These are phyloP conservation scores for Cladochytrium replicatum DNA, from an alignment of 192 early-diverging fungal genomes.

Conservation along the genomic window DNA sequence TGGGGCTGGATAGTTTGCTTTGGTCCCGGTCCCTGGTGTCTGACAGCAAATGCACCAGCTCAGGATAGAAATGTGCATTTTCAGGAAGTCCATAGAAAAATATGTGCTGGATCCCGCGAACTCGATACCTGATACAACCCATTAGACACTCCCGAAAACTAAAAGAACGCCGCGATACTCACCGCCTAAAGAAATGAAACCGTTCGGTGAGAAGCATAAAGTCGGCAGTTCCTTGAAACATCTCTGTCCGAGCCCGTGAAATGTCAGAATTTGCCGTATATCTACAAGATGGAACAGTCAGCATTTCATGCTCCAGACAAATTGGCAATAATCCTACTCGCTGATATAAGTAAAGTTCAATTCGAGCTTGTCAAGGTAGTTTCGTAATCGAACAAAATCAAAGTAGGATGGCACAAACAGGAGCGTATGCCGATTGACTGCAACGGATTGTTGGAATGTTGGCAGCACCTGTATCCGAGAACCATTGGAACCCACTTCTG, in stretches of 20 bases:
- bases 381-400: slow-evolving; percentile 91
- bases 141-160: slow-evolving; percentile 1
- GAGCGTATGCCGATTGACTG: slow-evolving; percentile 29
- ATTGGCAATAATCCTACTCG: slow-evolving; percentile 50
- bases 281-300: slow-evolving; percentile 27
- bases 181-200: slow-evolving; percentile 90
- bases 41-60: slow-evolving; percentile 72
- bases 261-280: slow-evolving; percentile 76
- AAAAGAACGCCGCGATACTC: slow-evolving; percentile 1
- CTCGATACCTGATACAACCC: slow-evolving; percentile 44
- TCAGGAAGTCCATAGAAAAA: slow-evolving; percentile 89
- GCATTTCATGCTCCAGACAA: neutral
- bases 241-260: slow-evolving; percentile 60
- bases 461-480: slow-evolving; percentile 50
- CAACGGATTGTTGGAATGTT: slow-evolving; percentile 29
- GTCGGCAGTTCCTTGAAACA: slow-evolving; percentile 68
- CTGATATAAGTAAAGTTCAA: slow-evolving; percentile 69
- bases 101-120: slow-evolving; percentile 74
- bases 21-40: slow-evolving; percentile 34
- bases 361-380: slow-evolving; percentile 67
- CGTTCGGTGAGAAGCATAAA: slow-evolving; percentile 87
- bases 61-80: slow-evolving; percentile 75
- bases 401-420: slow-evolving; percentile 91
- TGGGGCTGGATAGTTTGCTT: slow-evolving; percentile 29
- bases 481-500: neutral